Evolutionary conservation across 768 basidiomycete species (phyloP), one percentile per base, ranked within the genome.

Genomic region (Leccinellum rugosiceps): DNA sequence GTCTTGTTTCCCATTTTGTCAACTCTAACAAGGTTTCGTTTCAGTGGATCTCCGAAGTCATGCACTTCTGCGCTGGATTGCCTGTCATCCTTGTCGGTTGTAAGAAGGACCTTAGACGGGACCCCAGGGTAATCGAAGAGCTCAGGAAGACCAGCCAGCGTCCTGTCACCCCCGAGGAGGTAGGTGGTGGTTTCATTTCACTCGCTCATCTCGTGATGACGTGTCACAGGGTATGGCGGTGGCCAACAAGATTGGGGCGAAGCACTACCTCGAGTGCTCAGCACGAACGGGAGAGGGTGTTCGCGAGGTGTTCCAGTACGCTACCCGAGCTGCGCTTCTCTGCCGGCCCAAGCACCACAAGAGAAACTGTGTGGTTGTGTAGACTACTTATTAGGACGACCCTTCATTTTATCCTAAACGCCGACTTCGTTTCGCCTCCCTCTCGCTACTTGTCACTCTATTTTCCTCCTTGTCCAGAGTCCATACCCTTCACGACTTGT

Each of bases 31-130:
- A 44, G 53, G 48, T 60, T 64, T 21, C 65, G 48, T 60, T 64
- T 21, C 65, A 98, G 94, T 99, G 96, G 96, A 96, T 98, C 68
- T 92, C 94, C 38, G 96, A 99, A 72, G 95, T 99, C 44, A 89
- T 93, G 82, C 97, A 98, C 75, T 97, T 98, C 77, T 98, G 96
- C 74, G 82, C 90, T 9, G 90, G 89, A 50, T 79, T 98, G 46
- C 97, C 97, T 49, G 89, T 97, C 78, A 93, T 99, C 69, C 89
- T 99, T 57, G 95, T 99, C 63, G 97, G 93, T 15, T 97, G 93
- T 84, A 98, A 98, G 87, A 98, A 95, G 83, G 97, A 99, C 77
- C 84, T 99, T 59, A 81, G 96, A 74, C 87, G 91, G 67, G 96
- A 99, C 77, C 83, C 85, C 31, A 85, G 93, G 71, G 94, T 95